A percentile compares a stretch with the other conserved stretches of the same genome.
phyloP scores from a whole-genome alignment of 2,329 filamentous ascomycete species.

The Lecanosticta acicola region DNA sequence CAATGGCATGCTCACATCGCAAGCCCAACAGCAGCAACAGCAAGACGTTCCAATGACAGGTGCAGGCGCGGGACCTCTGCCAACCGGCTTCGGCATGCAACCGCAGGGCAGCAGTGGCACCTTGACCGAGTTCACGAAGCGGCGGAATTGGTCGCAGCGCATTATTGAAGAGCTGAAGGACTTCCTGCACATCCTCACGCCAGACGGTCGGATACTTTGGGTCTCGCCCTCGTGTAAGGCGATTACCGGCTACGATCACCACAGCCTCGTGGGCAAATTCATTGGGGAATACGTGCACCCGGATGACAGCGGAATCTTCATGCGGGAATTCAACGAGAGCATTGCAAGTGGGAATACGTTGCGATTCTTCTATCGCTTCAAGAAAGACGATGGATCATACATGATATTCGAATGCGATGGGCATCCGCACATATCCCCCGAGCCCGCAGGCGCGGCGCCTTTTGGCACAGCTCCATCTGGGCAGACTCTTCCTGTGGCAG shows the following conservation, averaged over 20 bases:
- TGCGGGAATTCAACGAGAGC: conserved; percentile 82
- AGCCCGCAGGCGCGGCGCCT: conserved; percentile 43
- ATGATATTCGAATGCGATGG: conserved; percentile 86
- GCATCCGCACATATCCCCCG: conserved; percentile 77
- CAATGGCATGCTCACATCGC: conserved; percentile 13
- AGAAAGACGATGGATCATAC: conserved; percentile 66
- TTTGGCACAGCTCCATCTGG: conserved; percentile 20
- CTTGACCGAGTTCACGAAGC: conserved; percentile 60
- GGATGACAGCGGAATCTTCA: conserved; percentile 76
- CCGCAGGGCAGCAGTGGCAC: conserved; percentile 47
- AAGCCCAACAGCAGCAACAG: conserved; percentile 29
- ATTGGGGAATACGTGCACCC: conserved; percentile 79
- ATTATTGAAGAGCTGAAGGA: conserved; percentile 87
- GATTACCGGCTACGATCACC: conserved; percentile 68
- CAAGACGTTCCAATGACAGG: conserved; percentile 34
- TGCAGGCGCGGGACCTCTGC: conserved; percentile 51
- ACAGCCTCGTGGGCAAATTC: conserved; percentile 67
- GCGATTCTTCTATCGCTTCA: conserved; percentile 80
- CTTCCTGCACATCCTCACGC: conserved; percentile 78
- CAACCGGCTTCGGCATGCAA: conserved; percentile 48
- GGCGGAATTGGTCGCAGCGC: conserved; percentile 76
- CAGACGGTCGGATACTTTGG: conserved; percentile 77
- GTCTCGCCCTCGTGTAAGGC: conserved; percentile 71
- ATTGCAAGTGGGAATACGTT: conserved; percentile 75
- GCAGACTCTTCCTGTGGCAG: conserved; percentile 44